Base-by-base conservation (phyloP, 129 eudicot species). In the Sambucus nigra region DNA sequence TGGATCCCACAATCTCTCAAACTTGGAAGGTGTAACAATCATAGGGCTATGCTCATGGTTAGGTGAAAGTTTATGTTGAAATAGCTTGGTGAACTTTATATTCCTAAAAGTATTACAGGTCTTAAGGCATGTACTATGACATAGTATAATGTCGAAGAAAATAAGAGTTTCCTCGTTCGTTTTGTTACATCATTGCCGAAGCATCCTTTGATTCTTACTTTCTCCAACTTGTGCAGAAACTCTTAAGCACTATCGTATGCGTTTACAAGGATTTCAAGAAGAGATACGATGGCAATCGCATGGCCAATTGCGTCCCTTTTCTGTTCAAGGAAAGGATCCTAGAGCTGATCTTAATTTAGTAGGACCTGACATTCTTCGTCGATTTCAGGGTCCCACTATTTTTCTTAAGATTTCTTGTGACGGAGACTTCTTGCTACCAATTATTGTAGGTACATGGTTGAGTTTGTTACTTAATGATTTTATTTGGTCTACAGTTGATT, bases 341-440 rank as follows among this genome's bases (percentile, higher is more conserved):
- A 80, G 68, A 59, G 39, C 57, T 51, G 63, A 61, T 20, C 33
- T 69, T 45, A 64, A 58, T 35, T 47, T 64, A 12, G 18, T 84
- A 47, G 94, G 88, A 38, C 66, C 73, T 29, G 82, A 70, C 27
- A 56, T 80, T 61, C 84, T 84, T 65, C 81, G 64, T 35, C 81
- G 63, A 33, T 84, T 70, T 72, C 81, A 35, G 57, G 60, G 69
- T 61, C 88, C 94, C 19, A 84, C 94, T 21, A 84, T 84, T 18
- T 84, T 84, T 50, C 83, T 84, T 44, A 84, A 84, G 67, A 80
- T 84, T 19, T 80, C 88, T 3, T 84, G 94, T 68, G 88, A 79
- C 61, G 94, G 74, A 65, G 88, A 84, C 53, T 84, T 76, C 62
- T 56, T 84, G 79, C 75, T 84, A 46, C 94, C 94, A 28, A 80